These are phyloP conservation scores for Populus alba DNA, from an alignment of 345 rosid genomes.

Conservation along the genomic window DNA sequence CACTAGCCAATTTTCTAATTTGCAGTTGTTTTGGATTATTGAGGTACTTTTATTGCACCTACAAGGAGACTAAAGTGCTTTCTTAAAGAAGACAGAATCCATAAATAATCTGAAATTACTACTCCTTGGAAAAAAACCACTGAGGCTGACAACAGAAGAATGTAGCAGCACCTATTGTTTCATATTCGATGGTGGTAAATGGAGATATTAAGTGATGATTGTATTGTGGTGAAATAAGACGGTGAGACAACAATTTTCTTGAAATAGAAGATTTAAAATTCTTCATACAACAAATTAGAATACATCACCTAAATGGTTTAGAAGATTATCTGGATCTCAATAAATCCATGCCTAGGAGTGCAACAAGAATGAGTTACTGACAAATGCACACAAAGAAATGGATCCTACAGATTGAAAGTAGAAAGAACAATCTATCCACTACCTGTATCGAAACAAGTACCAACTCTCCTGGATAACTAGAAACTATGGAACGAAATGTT, in stretches of 20 bases:
- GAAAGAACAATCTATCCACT: not conserved
- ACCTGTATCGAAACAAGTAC: slow-evolving; percentile 64
- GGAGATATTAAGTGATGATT: not conserved
- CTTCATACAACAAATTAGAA: not conserved
- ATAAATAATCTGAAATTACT: not conserved
- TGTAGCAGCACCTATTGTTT: not conserved
- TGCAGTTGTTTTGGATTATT: not conserved
- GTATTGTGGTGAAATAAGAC: not conserved
- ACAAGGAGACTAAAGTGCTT: not conserved
- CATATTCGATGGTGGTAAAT: not conserved
- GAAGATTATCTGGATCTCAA: not conserved
- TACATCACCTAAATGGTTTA: not conserved
- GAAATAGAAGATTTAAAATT: too few species aligned
- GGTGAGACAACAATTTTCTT: not conserved
- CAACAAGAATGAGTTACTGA: not conserved
- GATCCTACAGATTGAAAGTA: not conserved
- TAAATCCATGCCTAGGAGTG: not conserved
- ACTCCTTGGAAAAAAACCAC: too few species aligned
- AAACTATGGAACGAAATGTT: slow-evolving; percentile 53
- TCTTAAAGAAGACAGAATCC: not conserved
- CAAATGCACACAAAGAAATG: not conserved
- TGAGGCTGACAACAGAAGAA: not conserved
- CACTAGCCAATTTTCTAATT: not conserved
- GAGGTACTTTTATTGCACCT: not conserved
- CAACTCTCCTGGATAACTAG: slow-evolving; percentile 56